Percentiles rank a stretch among this genome's conserved stretches.
Evolutionary conservation across 352 stramenopile species (phyloP).

Genomic region (Phytophthora cactorum): DNA sequence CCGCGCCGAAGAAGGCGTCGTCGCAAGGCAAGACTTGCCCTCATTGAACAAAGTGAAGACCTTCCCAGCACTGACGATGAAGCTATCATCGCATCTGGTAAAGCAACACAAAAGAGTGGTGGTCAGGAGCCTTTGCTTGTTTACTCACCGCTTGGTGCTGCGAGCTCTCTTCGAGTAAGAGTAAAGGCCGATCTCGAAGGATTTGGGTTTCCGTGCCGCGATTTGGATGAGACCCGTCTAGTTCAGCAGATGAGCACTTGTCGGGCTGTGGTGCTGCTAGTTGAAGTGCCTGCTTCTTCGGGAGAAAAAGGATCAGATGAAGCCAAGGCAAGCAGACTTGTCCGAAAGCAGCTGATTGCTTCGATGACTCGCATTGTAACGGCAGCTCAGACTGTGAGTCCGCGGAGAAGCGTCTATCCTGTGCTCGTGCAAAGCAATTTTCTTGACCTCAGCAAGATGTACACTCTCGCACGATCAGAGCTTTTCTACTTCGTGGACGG

Average conservation of each 20-base stretch:
- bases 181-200: conserved; percentile 37
- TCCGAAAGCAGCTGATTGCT: conserved; percentile 45
- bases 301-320: conserved; percentile 31
- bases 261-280: conserved; percentile 40
- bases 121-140: conserved; percentile 23
- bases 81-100: neutral
- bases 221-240: conserved; percentile 31
- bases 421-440: conserved; percentile 66
- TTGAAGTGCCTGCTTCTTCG: conserved; percentile 29
- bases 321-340: conserved; percentile 34
- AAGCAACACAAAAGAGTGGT: neutral
- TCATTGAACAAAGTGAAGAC: conserved; percentile 8
- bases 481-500: conserved; percentile 76
- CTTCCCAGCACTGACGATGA: conserved; percentile 17
- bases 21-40: conserved; percentile 3
- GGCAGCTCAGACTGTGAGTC: conserved; percentile 31
- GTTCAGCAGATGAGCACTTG: conserved; percentile 42
- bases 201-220: conserved; percentile 29
- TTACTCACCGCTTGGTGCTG: conserved; percentile 37
- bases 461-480: conserved; percentile 68
- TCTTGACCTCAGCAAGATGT: conserved; percentile 77
- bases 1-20: conserved; percentile 18
- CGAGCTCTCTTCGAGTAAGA: conserved; percentile 25
- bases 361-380: conserved; percentile 49
- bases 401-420: conserved; percentile 52